Percentiles rank a stretch among this genome's conserved stretches.
These are phyloP conservation scores for Leccinum ponderosum DNA, from an alignment of 1,284 basidiomycete genomes.

Conservation along the genomic window DNA sequence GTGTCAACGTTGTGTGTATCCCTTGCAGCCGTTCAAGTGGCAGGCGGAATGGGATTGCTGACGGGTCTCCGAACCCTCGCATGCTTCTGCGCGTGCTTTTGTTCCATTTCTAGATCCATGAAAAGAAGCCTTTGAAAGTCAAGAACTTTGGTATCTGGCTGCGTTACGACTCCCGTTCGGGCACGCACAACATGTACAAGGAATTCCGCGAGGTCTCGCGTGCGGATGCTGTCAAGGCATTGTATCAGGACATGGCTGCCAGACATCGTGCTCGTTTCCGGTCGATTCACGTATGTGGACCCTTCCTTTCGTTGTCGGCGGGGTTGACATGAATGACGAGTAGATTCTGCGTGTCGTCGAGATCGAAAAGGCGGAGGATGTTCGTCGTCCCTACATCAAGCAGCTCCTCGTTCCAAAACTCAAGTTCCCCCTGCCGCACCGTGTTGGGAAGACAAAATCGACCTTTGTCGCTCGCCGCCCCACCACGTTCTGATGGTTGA, in stretches of 20 bases:
- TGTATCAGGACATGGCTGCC: slow-evolving; percentile 99
- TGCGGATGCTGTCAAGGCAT: slow-evolving; percentile 92
- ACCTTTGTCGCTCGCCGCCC: slow-evolving; percentile 77
- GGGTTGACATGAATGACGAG: slow-evolving; percentile 3
- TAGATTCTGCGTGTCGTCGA: slow-evolving; percentile 93
- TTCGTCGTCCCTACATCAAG: slow-evolving; percentile 97
- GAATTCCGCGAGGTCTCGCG: slow-evolving; percentile 98
- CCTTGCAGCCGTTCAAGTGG: slow-evolving; percentile 85
- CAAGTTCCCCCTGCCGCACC: slow-evolving; percentile 99
- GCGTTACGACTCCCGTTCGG: slow-evolving; percentile 97
- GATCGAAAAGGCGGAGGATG: slow-evolving; percentile 89
- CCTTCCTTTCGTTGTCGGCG: background rate
- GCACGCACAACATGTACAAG: slow-evolving; percentile 98
- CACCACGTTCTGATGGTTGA: slow-evolving; percentile 54
- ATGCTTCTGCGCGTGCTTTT: slow-evolving; percentile 9
- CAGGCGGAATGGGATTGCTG: slow-evolving; percentile 75
- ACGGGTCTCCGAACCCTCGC: slow-evolving; percentile 32
- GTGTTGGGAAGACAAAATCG: slow-evolving; percentile 69
- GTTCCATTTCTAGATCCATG: slow-evolving; percentile 72
- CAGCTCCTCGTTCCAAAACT: slow-evolving; percentile 89
- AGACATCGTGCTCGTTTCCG: slow-evolving; percentile 99
- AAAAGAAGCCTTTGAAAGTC: slow-evolving; percentile 97
- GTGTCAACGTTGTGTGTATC: slow-evolving; percentile 92
- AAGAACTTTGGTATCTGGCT: slow-evolving; percentile 99
- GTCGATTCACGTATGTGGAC: slow-evolving; percentile 83